A percentile compares a stretch with the other conserved stretches of the same genome.
Conservation (phyloP, 2,329 filamentous ascomycete genomes). For the Chaetomium sp. region DNA sequence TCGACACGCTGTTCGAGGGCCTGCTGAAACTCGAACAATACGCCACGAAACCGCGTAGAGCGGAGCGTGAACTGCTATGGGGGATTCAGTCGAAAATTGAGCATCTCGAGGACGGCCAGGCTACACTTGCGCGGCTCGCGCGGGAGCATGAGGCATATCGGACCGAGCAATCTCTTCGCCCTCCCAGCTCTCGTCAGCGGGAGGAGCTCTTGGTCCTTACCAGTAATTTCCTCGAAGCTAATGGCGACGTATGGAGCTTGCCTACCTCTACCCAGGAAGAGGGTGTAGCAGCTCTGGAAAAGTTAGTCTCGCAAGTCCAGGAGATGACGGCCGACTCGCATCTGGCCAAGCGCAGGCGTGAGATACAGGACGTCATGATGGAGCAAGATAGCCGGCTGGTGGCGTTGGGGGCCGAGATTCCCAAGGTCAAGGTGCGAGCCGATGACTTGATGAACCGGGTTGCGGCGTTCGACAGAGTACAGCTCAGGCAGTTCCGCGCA, state of each 20-base stretch:
- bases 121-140: neutral
- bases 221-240: neutral
- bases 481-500: neutral
- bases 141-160: conserved; percentile 5
- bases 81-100: conserved; percentile 1
- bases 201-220: conserved; percentile 3
- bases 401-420: neutral
- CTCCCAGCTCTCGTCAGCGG: neutral
- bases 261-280: neutral
- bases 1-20: conserved; percentile 1
- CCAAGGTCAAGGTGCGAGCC: neutral
- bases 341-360: neutral
- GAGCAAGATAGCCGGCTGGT: neutral
- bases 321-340: neutral
- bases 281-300: neutral
- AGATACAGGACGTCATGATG: neutral
- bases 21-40: neutral
- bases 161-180: neutral
- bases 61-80: conserved; percentile 5
- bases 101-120: neutral
- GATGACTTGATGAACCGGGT: neutral
- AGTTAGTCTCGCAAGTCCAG: conserved; percentile 7
- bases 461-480: neutral
- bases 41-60: neutral
- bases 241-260: neutral